Conservation (phyloP, 1,284 basidiomycete genomes). For the Boletus semigastroideus region DNA sequence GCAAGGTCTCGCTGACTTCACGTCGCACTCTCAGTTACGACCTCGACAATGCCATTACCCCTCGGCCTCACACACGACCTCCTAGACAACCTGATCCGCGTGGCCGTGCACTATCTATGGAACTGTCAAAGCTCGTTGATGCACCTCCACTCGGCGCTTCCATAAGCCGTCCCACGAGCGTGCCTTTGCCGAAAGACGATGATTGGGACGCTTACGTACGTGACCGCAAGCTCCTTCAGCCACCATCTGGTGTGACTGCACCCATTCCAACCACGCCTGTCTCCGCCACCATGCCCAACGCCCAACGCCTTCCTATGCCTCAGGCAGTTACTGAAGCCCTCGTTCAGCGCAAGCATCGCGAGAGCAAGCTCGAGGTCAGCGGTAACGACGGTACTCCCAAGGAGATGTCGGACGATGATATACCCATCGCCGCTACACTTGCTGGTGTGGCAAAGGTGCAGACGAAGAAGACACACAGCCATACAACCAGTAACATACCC, state of each 20-base stretch:
- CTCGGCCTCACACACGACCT: constrained; percentile 59
- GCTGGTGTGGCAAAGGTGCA: constrained; percentile 24
- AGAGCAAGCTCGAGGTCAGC: constrained; percentile 47
- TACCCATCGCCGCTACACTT: constrained; percentile 50
- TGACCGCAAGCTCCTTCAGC: constrained; percentile 76
- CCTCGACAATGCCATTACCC: constrained; percentile 47
- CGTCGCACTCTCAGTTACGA: constrained; percentile 68
- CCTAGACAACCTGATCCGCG: constrained; percentile 67
- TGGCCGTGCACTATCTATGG: constrained; percentile 67
- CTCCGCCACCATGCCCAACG: constrained; percentile 34
- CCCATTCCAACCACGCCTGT: constrained; percentile 66
- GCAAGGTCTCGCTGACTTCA: constrained; percentile 65
- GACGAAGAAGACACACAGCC: constrained; percentile 37
- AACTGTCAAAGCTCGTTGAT: constrained; percentile 49
- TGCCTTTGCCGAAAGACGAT: constrained; percentile 57
- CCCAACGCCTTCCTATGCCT: constrained; percentile 52
- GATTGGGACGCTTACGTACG: constrained; percentile 80
- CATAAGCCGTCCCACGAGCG: constrained; percentile 68
- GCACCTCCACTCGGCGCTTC: constrained; percentile 46
- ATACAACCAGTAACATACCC: constrained; percentile 37
- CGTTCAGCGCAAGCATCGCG: constrained; percentile 62
- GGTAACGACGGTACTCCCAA: constrained; percentile 40
- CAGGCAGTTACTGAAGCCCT: constrained; percentile 74
- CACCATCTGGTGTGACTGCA: constrained; percentile 72
- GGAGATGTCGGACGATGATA: constrained; percentile 43